A percentile compares a stretch with the other conserved stretches of the same genome.
phyloP scores from a whole-genome alignment of 2,329 filamentous ascomycete species.

The Seiridium unicorne region DNA sequence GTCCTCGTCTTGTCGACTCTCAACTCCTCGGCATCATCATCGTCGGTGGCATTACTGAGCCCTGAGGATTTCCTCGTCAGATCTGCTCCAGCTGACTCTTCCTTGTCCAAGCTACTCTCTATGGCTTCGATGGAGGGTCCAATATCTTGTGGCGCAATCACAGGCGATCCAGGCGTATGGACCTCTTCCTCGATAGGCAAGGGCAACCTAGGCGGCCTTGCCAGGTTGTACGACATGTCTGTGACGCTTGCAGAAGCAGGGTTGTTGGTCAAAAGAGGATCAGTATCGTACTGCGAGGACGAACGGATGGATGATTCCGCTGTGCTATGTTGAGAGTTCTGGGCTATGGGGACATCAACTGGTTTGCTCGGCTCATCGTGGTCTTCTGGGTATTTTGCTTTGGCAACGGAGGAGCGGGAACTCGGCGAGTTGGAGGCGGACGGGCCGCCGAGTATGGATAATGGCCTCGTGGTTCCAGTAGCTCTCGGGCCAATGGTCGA shows the following conservation, averaged over 20 bases:
- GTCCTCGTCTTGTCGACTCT: constrained; percentile 72
- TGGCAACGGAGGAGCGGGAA: constrained; percentile 27
- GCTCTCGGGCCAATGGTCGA: constrained; percentile 49
- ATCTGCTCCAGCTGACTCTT: constrained; percentile 35
- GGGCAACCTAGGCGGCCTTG: constrained; percentile 82
- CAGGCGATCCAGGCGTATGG: constrained; percentile 86
- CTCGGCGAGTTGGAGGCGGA: constrained; percentile 29
- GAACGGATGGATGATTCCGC: constrained; percentile 27
- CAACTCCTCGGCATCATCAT: constrained; percentile 76
- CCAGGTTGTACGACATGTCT: constrained; percentile 58
- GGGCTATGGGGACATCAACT: constrained; percentile 51
- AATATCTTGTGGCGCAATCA: constrained; percentile 69
- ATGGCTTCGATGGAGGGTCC: constrained; percentile 50
- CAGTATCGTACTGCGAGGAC: constrained; percentile 32
- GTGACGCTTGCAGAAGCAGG: constrained; percentile 57
- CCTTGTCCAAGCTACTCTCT: constrained; percentile 38
- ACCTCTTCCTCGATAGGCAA: constrained; percentile 92
- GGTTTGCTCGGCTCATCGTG: constrained; percentile 52
- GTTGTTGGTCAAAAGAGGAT: constrained; percentile 40
- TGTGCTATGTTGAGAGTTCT: constrained; percentile 7
- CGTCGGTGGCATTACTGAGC: constrained; percentile 66
- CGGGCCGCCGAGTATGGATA: constrained; percentile 41
- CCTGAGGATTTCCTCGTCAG: constrained; percentile 56
- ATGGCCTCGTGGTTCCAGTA: constrained; percentile 43
- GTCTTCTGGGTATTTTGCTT: constrained; percentile 32